Percentiles rank a stretch among this genome's conserved stretches.
These are phyloP conservation scores for Gastrodia elata DNA, from an alignment of 106 monocot genomes.

Conservation along the genomic window DNA sequence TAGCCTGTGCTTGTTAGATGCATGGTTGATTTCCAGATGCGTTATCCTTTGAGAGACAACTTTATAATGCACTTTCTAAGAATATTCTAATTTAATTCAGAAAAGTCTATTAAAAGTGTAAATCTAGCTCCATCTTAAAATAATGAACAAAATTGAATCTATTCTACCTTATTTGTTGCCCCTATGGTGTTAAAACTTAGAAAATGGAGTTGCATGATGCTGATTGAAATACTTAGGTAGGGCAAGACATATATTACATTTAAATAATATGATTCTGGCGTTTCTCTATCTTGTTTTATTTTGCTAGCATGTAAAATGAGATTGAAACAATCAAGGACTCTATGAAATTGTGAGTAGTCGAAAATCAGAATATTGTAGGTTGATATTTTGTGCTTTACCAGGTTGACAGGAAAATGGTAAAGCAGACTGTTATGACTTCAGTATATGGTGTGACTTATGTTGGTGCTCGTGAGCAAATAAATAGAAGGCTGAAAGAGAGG, in stretches of 20 bases:
- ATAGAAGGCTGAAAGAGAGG: conserved; percentile 69
- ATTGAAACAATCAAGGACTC: neutral
- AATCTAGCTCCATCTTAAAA: neutral
- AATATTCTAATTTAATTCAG: neutral
- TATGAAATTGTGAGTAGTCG: neutral
- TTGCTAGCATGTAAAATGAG: too few relatives aligned
- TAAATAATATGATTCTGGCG: neutral
- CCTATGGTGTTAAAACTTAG: neutral
- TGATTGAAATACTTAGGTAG: neutral
- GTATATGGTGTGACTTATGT: conserved; percentile 92
- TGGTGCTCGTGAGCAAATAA: conserved; percentile 88
- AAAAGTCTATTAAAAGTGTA: neutral
- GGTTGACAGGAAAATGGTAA: conserved; percentile 93
- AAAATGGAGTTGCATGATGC: neutral
- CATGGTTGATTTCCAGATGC: neutral
- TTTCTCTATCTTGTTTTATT: neutral
- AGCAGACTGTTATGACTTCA: conserved; percentile 96
- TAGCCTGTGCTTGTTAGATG: neutral
- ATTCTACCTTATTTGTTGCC: neutral
- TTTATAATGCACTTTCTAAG: neutral
- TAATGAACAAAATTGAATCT: neutral
- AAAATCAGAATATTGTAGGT: neutral
- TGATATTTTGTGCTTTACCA: conserved; percentile 9
- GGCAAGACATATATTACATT: neutral
- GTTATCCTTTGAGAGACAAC: neutral